Evolutionary conservation across 2,329 filamentous ascomycete species (phyloP).

Genomic region (Penicillium sp.): DNA sequence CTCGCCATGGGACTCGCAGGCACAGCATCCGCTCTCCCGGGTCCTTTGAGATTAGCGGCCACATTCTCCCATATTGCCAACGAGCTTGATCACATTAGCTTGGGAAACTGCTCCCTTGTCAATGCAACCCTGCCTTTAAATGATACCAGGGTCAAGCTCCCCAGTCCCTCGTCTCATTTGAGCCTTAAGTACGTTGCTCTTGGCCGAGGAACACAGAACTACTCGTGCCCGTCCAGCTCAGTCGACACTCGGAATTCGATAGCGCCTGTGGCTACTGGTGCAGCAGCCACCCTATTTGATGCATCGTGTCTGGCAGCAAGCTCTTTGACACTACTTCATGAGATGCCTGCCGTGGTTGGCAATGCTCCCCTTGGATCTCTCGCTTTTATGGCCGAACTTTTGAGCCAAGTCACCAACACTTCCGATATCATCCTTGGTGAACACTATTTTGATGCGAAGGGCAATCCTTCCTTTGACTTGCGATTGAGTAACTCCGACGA

Average conservation of each 20-base stretch:
- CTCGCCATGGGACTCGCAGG: slow-evolving; percentile 2
- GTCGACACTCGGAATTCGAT: slow-evolving; percentile 5
- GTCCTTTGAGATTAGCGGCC: slow-evolving; percentile 14
- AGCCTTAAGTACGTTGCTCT: slow-evolving; percentile 46
- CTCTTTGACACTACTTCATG: slow-evolving; percentile 28
- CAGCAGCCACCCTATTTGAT: slow-evolving; percentile 48
- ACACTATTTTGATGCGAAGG: slow-evolving; percentile 34
- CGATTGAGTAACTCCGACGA: slow-evolving; percentile 20
- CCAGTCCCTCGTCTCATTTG: slow-evolving; percentile 28
- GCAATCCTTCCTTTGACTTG: slow-evolving; percentile 36
- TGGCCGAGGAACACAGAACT: slow-evolving; percentile 53
- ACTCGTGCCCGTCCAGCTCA: slow-evolving; percentile 41
- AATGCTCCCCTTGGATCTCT: slow-evolving; percentile 27
- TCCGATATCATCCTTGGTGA: slow-evolving; percentile 34
- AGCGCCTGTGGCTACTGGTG: slow-evolving; percentile 41
- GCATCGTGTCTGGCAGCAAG: slow-evolving; percentile 39
- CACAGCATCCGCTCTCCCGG: slow-evolving; percentile 9
- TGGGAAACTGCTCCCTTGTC: slow-evolving; percentile 26
- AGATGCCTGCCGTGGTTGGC: slow-evolving; percentile 25
- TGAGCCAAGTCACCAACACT: slow-evolving; percentile 17
- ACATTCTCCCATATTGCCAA: slow-evolving; percentile 20
- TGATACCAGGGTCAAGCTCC: slow-evolving; percentile 25
- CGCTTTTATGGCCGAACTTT: slow-evolving; percentile 23
- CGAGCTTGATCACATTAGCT: slow-evolving; percentile 20
- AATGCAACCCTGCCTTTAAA: slow-evolving; percentile 17